Base-by-base conservation (phyloP, 2,329 filamentous ascomycete genomes). In the Fulvia fulva region DNA sequence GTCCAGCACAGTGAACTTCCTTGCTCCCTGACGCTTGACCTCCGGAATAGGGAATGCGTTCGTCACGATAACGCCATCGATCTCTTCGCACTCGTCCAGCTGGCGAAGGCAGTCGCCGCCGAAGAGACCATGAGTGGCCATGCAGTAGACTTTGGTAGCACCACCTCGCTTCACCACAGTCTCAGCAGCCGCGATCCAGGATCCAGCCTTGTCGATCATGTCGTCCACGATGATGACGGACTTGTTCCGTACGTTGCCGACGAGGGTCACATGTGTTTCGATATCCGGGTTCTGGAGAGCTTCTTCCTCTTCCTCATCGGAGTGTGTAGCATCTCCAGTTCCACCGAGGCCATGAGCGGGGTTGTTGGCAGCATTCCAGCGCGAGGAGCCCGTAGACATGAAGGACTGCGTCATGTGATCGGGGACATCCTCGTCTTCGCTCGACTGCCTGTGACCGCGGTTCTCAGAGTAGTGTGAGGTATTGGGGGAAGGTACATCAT, bases 201-300 rank as follows among this genome's bases (percentile, higher is more conserved):
- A 96, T 14, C 89, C 90, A 9, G 91, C 87, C 78, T 96, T 97
- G 77, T 99, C 94, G 70, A 99, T 97, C 89, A 99, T 97, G 73
- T 99, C 94, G 73, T 99, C 94, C 51, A 99, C 89, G 61, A 99
- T 91, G 72, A 99, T 88, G 55, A 97, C 94, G 0, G 90, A 87
- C 58, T 90, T 86, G 71, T 90, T 86, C 70, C 87, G 88, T 60
- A 99, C 94, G 68, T 97, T 90, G 60, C 94, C 94, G 14, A 99
- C 94, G n/a, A 99, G 81, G 0, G 94, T 99, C 68, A 99, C 95
- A 79, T 93, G 96, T 70, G 92, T 91, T 77, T 99, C 94, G 22
- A 93, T 81, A 60, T 88, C 87, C 11, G 88, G 85, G 65, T 93
- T 86, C 67, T 88, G 84, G 53, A 93, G 84, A n/a, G 87, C 86